These are phyloP conservation scores for Metschnikowia proteae DNA, from an alignment of 805 yeast species.

Conservation along the genomic window DNA sequence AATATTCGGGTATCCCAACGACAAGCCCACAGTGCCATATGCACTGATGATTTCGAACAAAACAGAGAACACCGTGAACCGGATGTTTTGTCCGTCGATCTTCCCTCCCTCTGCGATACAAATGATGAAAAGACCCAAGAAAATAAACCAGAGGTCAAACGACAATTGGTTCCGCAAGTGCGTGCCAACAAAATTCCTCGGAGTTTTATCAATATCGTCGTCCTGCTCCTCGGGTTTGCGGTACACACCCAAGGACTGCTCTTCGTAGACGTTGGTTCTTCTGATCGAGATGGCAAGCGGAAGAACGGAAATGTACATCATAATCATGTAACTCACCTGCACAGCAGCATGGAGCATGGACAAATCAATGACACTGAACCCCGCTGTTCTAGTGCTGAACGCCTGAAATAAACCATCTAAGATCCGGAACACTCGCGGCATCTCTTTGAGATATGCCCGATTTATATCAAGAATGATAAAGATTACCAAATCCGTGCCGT, in stretches of 20 bases:
- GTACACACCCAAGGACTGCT: conserved; percentile 93
- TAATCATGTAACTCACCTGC: conserved; percentile 87
- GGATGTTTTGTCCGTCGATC: conserved; percentile 39
- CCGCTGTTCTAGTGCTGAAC: conserved; percentile 90
- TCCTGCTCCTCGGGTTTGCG: conserved; percentile 31
- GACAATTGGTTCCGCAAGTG: conserved; percentile 91
- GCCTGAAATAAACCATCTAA: conserved; percentile 88
- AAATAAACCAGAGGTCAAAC: conserved; percentile 91
- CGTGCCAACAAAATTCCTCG: conserved; percentile 67
- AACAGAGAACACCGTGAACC: conserved; percentile 65
- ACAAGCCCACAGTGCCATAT: conserved; percentile 93
- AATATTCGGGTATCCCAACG: conserved; percentile 73
- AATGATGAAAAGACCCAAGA: conserved; percentile 78
- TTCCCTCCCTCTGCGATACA: conserved; percentile 80
- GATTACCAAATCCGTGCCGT: conserved; percentile 72
- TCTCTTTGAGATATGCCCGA: conserved; percentile 40
- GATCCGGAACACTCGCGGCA: conserved; percentile 65
- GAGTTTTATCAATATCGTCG: conserved; percentile 37
- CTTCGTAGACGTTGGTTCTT: conserved; percentile 96
- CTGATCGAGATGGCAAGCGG: conserved; percentile 96
- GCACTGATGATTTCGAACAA: conserved; percentile 91
- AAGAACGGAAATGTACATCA: conserved; percentile 97
- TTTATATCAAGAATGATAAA: conserved; percentile 76
- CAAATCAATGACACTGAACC: conserved; percentile 71
- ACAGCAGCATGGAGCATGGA: conserved; percentile 79